A percentile compares a stretch with the other conserved stretches of the same genome.
Evolutionary conservation across 306 rosid species (phyloP).

Genomic region (Hylodesmum podocarpum): DNA sequence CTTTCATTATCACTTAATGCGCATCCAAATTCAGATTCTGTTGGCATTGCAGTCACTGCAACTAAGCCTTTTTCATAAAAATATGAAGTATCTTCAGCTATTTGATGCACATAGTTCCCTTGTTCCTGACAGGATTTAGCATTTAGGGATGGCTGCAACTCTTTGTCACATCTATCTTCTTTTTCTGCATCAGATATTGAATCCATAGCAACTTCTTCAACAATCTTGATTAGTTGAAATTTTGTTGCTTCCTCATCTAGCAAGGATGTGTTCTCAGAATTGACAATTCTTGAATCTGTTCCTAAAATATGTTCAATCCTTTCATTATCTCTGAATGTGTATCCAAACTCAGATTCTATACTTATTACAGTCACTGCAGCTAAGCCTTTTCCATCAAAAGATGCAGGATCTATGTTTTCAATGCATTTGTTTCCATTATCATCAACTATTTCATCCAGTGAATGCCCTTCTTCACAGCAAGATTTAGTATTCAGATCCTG

Average conservation of each 20-base stretch:
- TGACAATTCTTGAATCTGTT: not conserved
- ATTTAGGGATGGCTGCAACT: too few relatives aligned
- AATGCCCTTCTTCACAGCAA: constrained; percentile 4
- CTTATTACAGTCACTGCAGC: not conserved
- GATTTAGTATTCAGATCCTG: constrained; percentile 24
- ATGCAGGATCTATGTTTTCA: not conserved
- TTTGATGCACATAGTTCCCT: constrained; percentile 9
- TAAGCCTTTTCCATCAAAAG: constrained; percentile 17
- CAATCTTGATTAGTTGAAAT: constrained; percentile 27
- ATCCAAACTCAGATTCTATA: constrained; percentile 22
- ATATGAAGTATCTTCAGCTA: constrained; percentile 8
- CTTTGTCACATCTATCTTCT: constrained; percentile 23
- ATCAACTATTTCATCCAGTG: constrained; percentile 21
- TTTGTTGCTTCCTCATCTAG: constrained; percentile 16
- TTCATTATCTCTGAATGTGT: constrained; percentile 3
- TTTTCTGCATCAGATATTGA: constrained; percentile 24
- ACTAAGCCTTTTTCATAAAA: constrained; percentile 14
- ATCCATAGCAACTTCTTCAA: constrained; percentile 27
- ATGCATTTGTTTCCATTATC: constrained; percentile 9
- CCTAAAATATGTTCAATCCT: constrained; percentile 7
- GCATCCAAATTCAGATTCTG: constrained; percentile 23
- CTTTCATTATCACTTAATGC: not conserved
- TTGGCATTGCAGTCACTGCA: not conserved
- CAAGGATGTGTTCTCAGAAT: constrained; percentile 21
- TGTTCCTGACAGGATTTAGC: too few relatives aligned